Evolutionary conservation across 768 basidiomycete genomes (phyloP).

Genomic region (Pholiota microspora): DNA sequence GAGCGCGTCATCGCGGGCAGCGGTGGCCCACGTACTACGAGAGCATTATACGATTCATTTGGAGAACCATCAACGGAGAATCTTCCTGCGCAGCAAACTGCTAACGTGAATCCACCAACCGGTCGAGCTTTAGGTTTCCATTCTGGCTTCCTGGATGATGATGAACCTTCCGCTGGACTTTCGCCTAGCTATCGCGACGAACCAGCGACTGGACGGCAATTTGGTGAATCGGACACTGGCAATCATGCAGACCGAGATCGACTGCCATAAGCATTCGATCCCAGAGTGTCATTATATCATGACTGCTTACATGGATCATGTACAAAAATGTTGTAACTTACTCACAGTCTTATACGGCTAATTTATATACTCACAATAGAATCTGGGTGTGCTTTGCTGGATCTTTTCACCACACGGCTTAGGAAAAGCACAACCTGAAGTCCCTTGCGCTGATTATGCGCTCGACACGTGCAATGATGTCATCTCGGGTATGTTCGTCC

Average conservation of each 20-base stretch:
- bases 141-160: conserved; percentile 82
- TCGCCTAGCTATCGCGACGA: conserved; percentile 52
- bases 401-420: neutral
- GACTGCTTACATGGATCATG: neutral
- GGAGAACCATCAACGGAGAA: conserved; percentile 49
- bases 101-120: conserved; percentile 22
- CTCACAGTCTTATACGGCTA: neutral
- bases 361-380: neutral
- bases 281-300: neutral
- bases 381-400: neutral
- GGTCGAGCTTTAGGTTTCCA: conserved; percentile 59
- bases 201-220: conserved; percentile 27
- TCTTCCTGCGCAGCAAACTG: conserved; percentile 11
- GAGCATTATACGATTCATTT: conserved; percentile 92
- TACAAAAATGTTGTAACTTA: neutral
- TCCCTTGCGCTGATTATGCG: no score
- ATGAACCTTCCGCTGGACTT: conserved; percentile 45
- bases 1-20: conserved; percentile 18
- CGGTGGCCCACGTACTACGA: conserved; percentile 51
- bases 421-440: no score
- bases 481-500: no score
- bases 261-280: neutral
- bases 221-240: neutral
- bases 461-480: no score
- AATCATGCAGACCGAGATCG: neutral